phyloP scores from a whole-genome alignment of 2,329 filamentous ascomycete species.

The Hypoxylon sp. region DNA sequence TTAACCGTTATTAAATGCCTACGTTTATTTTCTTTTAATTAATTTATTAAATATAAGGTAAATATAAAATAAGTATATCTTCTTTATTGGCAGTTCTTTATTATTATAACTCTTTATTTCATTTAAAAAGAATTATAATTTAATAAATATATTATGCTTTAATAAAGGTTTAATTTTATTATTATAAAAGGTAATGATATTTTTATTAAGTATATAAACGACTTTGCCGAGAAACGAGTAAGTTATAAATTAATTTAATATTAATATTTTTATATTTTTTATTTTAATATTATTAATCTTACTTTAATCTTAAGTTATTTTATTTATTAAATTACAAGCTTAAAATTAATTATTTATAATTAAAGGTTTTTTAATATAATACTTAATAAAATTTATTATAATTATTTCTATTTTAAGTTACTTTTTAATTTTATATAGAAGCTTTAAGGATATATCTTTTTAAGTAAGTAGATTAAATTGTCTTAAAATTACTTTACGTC shows the following conservation, averaged over 20 bases:
- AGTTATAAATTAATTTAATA: neutral
- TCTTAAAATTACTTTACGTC: neutral
- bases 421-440: neutral
- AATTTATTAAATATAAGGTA: neutral
- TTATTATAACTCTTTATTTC: neutral
- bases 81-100: neutral
- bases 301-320: neutral
- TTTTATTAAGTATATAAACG: constrained; percentile 1
- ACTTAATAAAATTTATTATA: neutral
- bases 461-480: neutral
- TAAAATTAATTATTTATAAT: neutral
- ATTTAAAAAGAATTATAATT: neutral
- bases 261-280: neutral
- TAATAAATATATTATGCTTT: neutral
- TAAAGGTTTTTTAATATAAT: neutral
- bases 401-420: neutral
- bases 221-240: neutral
- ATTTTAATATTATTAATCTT: neutral
- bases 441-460: neutral
- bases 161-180: neutral
- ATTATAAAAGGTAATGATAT: neutral
- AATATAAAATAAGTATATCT: neutral
- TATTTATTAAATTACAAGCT: neutral
- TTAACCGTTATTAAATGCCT: neutral
- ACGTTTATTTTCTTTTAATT: neutral